Base-by-base conservation (phyloP, 1,139 yeast genomes). In the Kodamaea ohmeri region DNA sequence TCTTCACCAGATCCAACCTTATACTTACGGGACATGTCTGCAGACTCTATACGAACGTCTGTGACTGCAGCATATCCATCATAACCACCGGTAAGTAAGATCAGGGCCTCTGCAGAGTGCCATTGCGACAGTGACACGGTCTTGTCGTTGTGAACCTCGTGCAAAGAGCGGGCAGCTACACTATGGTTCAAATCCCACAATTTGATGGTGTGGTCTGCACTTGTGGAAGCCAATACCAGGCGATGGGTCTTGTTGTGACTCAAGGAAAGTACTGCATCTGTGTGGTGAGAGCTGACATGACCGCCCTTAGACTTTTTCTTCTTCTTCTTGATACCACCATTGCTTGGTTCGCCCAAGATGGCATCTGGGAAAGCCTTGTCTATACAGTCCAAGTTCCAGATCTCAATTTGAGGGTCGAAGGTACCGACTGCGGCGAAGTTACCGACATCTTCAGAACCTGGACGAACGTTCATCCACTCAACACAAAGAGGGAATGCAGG, bases 401-500 rank as follows among this genome's bases (percentile, higher is more conserved):
- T 74, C 63, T 92, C 99, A 60, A 92, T 92, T 56, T 86, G 95
- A 27, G 98, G 98, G 53, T 92, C 98, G 60, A 92, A 90, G 1
- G 98, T 87, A 57, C 98, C 97, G 46, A 92, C 73, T 11, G 98
- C 98, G 2, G 95, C 97, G 61, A 86, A 88, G 60, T 89, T 92
- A 7, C 95, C 97, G 28, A 80, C 67, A 8, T 57, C 56, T 13
- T 59, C 56, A 36, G 50, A 51, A 7, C 71, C 73, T 22, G 90
- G 88, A 49, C 73, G 75, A 60, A 76, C 85, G 60, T 88, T 85
- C 45, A 92, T 63, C 97, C 98, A 90, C 62, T 94, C 98, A 25
- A 92, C 92, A 59, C 97, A 87, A 44, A 92, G 72, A 31, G 99
- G 99, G 73, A 92, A 92, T 2, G 97, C 86, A 2, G 99, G 98